Evolutionary conservation across 2,329 filamentous ascomycete species (phyloP), one percentile per base, ranked within the genome.

Genomic region (Biscogniauxia sp.): DNA sequence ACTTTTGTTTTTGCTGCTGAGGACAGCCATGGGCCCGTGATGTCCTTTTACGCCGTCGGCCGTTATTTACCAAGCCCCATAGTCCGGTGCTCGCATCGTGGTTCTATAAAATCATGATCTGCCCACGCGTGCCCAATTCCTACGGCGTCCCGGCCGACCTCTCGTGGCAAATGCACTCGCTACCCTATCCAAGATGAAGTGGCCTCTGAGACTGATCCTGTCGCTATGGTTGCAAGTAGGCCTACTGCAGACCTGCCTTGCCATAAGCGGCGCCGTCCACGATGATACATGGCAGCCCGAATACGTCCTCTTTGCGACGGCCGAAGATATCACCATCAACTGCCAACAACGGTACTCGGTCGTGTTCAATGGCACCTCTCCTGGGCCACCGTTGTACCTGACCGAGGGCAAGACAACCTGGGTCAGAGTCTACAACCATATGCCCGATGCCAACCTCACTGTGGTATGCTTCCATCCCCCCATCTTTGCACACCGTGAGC

Each of bases 381-480:
- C 83, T 3, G 84, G 81, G 2, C 83, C 84, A 2, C 64, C 75
- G 9, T 59, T 86, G 6, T 75, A 78, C 55, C 71, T 87, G 9
- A 71, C 74, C 53, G 78, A 82, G 50, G 82, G 79, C 2, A 72
- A 77, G 56, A 81, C 78, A 17, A 81, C 76, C 50, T 87, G 84
- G 84, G 77, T 87, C 54, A 76, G 84, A 50, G 84, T 86, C 2
- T 85, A 84, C 69, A 87, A 87, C 66, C 76, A 84, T 56, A 81
- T 86, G 72, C 60, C 72, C 1, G 71, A 80, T 49, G 67, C 78
- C 11, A 86, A 87, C 64, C 69, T 82, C 19, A 87, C 84, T 2
- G 80, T 86, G 66, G 82, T 84, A 75, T 58, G 74, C 69, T 5
- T 41, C 5, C 11, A 54, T 26, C n/a, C 52, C n/a, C 52, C 15